phyloP scores from a whole-genome alignment of 192 early-diverging fungal genomes.

The Haplosporangium gracile region DNA sequence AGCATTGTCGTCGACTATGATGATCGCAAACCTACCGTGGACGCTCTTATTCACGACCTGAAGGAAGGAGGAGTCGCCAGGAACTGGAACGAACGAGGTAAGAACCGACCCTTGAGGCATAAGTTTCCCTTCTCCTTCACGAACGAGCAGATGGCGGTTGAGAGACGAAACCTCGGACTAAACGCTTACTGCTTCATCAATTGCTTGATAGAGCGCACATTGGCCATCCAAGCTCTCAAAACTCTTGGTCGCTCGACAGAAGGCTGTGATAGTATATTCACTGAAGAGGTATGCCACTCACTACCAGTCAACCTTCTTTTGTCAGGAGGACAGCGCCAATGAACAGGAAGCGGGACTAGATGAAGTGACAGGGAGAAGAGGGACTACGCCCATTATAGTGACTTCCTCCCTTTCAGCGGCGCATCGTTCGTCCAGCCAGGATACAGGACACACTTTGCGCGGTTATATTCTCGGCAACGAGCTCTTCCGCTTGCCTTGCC shows the following conservation, averaged over 20 bases:
- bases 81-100: constrained; percentile 47
- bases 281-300: constrained; percentile 59
- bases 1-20: constrained; percentile 30
- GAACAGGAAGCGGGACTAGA: not conserved
- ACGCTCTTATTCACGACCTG: constrained; percentile 43
- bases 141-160: not conserved
- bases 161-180: not conserved
- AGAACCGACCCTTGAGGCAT: not conserved
- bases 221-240: constrained; percentile 69
- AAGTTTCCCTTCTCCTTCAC: not conserved
- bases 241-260: constrained; percentile 68
- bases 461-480: not conserved
- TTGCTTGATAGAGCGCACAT: constrained; percentile 55
- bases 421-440: too few species aligned
- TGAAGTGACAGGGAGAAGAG: too few species aligned
- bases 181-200: not conserved
- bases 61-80: constrained; percentile 47
- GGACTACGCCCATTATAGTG: not conserved
- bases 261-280: constrained; percentile 71
- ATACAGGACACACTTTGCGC: too few species aligned
- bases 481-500: not conserved
- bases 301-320: constrained; percentile 21
- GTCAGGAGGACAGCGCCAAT: not conserved
- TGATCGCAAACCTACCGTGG: constrained; percentile 26
- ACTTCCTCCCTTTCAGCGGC: not conserved